A percentile compares a stretch with the other conserved stretches of the same genome.
Conservation (phyloP, 2,329 filamentous ascomycete genomes). For the Exophiala sideris region DNA sequence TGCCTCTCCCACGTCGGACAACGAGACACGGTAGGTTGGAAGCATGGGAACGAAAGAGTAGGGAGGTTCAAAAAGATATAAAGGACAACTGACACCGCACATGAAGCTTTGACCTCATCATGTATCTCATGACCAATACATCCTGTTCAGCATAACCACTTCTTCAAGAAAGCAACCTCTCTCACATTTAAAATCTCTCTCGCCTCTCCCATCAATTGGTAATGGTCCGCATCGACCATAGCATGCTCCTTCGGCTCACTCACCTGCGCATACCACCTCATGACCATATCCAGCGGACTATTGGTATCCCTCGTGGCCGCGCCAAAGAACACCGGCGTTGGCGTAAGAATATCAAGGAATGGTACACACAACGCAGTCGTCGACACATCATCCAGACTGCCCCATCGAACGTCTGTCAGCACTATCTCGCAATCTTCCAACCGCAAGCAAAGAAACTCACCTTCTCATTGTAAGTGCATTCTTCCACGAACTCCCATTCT, state of each 20-base stretch:
- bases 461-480: constrained; percentile 39
- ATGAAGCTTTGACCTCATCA: background rate
- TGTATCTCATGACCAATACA: background rate
- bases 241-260: constrained; percentile 39
- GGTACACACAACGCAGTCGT: constrained; percentile 22
- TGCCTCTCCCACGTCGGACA: no score
- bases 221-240: constrained; percentile 37
- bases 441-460: constrained; percentile 6
- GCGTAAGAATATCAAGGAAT: constrained; percentile 34
- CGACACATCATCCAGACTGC: constrained; percentile 15
- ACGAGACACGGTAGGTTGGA: no score
- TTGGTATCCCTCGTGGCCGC: constrained; percentile 34
- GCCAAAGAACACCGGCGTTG: constrained; percentile 38
- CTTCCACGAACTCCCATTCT: constrained; percentile 36
- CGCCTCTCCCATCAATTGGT: constrained; percentile 35
- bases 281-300: constrained; percentile 31
- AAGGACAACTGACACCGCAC: no score
- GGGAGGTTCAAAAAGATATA: no score
- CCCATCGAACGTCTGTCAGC: no score
- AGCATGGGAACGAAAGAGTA: no score
- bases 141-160: constrained; percentile 8
- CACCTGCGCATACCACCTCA: constrained; percentile 34
- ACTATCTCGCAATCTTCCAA: background rate
- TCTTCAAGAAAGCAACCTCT: constrained; percentile 34
- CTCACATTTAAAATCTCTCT: constrained; percentile 27